Evolutionary conservation across 1,284 basidiomycete genomes (phyloP), one percentile per base, ranked within the genome.

Genomic region (Rhodotorula sp.): DNA sequence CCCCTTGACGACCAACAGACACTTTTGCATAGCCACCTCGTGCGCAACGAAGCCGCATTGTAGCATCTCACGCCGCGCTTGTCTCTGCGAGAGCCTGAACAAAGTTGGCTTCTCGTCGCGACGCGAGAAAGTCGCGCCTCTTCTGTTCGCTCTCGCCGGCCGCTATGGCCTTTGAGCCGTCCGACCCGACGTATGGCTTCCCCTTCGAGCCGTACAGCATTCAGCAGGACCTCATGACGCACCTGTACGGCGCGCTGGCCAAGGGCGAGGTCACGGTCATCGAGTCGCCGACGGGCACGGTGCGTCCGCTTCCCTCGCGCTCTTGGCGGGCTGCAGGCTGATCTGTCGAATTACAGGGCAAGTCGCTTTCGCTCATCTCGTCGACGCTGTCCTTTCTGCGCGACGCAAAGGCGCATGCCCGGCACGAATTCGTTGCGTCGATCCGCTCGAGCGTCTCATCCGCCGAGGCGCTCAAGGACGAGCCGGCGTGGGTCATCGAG

Each of bases 201-300:
- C 93, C 93, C 0, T 95, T 90, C 78, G 83, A 85, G 5, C 95
- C 95, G 0, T 98, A 99, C 81, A 81, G 85, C 23, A 97, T 97
- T 73, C 96, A 99, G 81, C 83, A 87, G 2, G 88, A 92, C 53
- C 86, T 98, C 49, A 98, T 98, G 95, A 87, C 84, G 19, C 90
- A 92, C 71, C 83, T 98, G 7, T 98, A 96, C 80, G 78, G 85
- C 4, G 87, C 90, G 0, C 91, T 97, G 63, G 93, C 97, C 79
- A 75, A 81, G 8, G 61, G 85, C 78, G 81, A 90, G 86, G 81
- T 97, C 14, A 88, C 92, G 3, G 90, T 98, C 58, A 81, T 84
- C 59, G 84, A 85, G 71, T 82, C 81, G 61, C 84, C 84, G 3
- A 84, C 84, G 4, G 84, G 84, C 13, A 85, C 83, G 17, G 81